A percentile compares a stretch with the other conserved stretches of the same genome.
These are phyloP conservation scores for Aureobasidium sp. DNA, from an alignment of 2,329 filamentous ascomycete genomes.

Conservation along the genomic window DNA sequence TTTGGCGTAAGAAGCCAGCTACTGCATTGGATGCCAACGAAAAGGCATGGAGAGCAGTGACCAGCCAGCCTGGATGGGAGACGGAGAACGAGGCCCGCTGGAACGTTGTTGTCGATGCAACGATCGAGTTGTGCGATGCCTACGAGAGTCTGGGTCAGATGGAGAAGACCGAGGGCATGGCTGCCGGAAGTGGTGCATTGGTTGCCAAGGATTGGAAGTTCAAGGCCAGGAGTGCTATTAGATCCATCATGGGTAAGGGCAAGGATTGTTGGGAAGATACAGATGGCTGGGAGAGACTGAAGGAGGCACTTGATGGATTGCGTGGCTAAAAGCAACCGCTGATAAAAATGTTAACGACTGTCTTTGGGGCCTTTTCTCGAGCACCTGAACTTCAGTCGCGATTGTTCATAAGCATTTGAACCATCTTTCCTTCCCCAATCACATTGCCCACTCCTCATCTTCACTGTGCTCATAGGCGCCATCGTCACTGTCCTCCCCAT, in stretches of 20 bases:
- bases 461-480: neutral
- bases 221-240: constrained; percentile 76
- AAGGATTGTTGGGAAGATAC: constrained; percentile 77
- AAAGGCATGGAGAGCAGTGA: constrained; percentile 75
- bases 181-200: constrained; percentile 41
- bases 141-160: constrained; percentile 62
- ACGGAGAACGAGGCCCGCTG: constrained; percentile 56
- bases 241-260: constrained; percentile 73
- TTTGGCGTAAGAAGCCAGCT: constrained; percentile 62
- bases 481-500: neutral
- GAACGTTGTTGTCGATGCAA: constrained; percentile 65
- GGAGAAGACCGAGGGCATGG: constrained; percentile 44
- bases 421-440: neutral
- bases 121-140: constrained; percentile 69
- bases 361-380: too few species aligned
- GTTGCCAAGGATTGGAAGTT: constrained; percentile 79
- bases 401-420: too few species aligned
- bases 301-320: constrained; percentile 32
- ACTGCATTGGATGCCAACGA: constrained; percentile 77
- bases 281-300: constrained; percentile 55
- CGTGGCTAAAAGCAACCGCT: neutral
- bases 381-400: neutral
- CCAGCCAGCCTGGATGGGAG: constrained; percentile 45
- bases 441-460: neutral
- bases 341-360: neutral